Evolutionary conservation across 148 eudicot species (phyloP), one percentile per base, ranked within the genome.

Genomic region (Linanthus parryae): DNA sequence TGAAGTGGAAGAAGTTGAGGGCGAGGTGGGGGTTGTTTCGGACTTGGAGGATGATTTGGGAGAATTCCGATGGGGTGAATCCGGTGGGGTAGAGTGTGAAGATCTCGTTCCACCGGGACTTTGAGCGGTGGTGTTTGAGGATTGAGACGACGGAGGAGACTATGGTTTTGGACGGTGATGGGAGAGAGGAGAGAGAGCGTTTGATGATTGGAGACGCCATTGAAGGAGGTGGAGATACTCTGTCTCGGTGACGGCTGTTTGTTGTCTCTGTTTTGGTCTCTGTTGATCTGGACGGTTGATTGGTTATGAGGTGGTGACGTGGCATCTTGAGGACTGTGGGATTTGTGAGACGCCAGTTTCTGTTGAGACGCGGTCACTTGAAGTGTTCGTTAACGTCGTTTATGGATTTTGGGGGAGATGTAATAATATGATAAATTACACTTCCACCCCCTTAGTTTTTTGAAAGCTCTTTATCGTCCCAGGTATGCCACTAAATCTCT

Each of bases 101-200:
- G 46, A 90, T 78, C 22, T 76, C 35, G 27, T 76, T 56, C 88
- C 92, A 90, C 1, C 92, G 82, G 26, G 92, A 53, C 28, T 80
- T 85, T 26, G 88, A 72, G 51, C 85, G 91, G 65, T 64, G 80
- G 83, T 83, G 77, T 5, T 63, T 68, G 38, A 90, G 77, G 52
- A 68, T 50, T 18, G 78, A 44, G 52, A 74, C 66, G 63, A 77
- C 85, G 66, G 72, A 27, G 43, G 78, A 33, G 21, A 78, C 69
- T 34, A 72, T 12, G 51, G 60, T 29, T 42, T 48, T 34, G 37
- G 54, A 66, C 8, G 34, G 24, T 7, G 64, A 48, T 48, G 54
- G 44, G 42, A 31, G 15, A 3, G 61, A 28, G 48, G 19, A 19
- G 14, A 55, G 24, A 17, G 58, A 29, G 50, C 59, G 75, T 48